A percentile compares a stretch with the other conserved stretches of the same genome.
phyloP scores from a whole-genome alignment of 352 stramenopile genomes.

The Phytophthora cryptogea region DNA sequence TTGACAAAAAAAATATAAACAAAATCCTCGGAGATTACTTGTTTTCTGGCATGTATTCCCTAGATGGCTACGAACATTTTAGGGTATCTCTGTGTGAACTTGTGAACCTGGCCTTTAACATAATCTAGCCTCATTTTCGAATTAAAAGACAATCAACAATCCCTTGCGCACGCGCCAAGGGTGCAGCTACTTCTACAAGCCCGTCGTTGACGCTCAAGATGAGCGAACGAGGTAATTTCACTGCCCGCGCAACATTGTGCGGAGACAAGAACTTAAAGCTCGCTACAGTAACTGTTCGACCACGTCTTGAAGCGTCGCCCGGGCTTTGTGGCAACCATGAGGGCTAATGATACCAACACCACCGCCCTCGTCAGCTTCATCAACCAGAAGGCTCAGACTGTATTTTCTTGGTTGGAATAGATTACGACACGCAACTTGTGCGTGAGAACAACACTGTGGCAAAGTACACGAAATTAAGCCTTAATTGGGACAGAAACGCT shows the following conservation, averaged over 20 bases:
- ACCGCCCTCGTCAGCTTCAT: slow-evolving; percentile 1
- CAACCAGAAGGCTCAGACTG: slow-evolving; percentile 1
- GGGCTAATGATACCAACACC: not conserved
- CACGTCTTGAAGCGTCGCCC: slow-evolving; percentile 4
- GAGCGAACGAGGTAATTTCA: slow-evolving; percentile 8
- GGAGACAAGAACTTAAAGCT: slow-evolving; percentile 4
- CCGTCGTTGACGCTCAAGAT: slow-evolving; percentile 7
- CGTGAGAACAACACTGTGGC: not conserved
- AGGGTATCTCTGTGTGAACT: no score
- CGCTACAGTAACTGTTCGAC: slow-evolving; percentile 10
- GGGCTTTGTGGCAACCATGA: not conserved
- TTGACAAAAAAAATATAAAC: no score
- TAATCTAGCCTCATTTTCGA: no score
- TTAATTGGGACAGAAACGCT: slow-evolving; percentile 1
- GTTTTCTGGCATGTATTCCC: no score
- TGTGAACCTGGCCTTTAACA: no score
- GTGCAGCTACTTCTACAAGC: slow-evolving; percentile 16
- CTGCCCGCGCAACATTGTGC: slow-evolving; percentile 1
- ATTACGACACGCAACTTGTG: not conserved
- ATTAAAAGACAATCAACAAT: no score
- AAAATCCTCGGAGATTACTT: no score
- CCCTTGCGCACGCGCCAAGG: no score
- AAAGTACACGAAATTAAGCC: slow-evolving; percentile 4
- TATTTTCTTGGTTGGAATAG: not conserved
- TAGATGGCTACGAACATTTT: no score